These are phyloP conservation scores for Tilletia horrida DNA, from an alignment of 1,284 basidiomycete species.

Conservation along the genomic window DNA sequence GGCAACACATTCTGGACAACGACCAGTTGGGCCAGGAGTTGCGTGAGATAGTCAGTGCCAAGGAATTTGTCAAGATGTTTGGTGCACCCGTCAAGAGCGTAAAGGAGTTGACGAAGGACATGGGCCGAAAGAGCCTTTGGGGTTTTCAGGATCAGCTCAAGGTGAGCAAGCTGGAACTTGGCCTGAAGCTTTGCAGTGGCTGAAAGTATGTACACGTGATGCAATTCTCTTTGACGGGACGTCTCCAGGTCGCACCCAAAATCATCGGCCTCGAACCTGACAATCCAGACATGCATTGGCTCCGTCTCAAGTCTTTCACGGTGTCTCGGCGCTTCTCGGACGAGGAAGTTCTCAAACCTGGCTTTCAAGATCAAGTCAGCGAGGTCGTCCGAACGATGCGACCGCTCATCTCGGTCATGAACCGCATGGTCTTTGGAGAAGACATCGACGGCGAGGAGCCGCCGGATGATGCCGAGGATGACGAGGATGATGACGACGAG, in stretches of 20 bases:
- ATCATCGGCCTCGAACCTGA: neutral
- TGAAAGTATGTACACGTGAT: neutral
- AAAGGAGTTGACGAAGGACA: constrained; percentile 9
- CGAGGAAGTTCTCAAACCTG: constrained; percentile 12
- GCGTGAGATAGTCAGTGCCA: constrained; percentile 11
- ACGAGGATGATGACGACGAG: constrained; percentile 1
- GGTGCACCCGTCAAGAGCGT: constrained; percentile 5
- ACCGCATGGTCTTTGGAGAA: constrained; percentile 11
- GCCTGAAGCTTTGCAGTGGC: neutral
- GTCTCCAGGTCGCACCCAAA: constrained; percentile 12
- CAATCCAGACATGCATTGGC: constrained; percentile 34
- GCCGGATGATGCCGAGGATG: neutral
- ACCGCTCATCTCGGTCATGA: constrained; percentile 11
- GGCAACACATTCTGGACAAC: constrained; percentile 19
- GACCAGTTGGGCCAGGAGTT: constrained; percentile 13
- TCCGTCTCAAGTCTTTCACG: constrained; percentile 18
- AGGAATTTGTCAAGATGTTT: constrained; percentile 20
- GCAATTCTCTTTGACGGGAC: neutral
- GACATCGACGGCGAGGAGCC: neutral
- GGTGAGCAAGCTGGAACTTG: neutral
- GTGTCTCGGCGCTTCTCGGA: constrained; percentile 14
- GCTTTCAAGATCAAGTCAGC: constrained; percentile 16
- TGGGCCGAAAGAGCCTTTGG: neutral
- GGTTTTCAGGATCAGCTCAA: constrained; percentile 10
- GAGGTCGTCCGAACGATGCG: constrained; percentile 15